A percentile compares a stretch with the other conserved stretches of the same genome.
phyloP scores from a whole-genome alignment of 108 stramenopile species.

The Nitzschia putrida region DNA sequence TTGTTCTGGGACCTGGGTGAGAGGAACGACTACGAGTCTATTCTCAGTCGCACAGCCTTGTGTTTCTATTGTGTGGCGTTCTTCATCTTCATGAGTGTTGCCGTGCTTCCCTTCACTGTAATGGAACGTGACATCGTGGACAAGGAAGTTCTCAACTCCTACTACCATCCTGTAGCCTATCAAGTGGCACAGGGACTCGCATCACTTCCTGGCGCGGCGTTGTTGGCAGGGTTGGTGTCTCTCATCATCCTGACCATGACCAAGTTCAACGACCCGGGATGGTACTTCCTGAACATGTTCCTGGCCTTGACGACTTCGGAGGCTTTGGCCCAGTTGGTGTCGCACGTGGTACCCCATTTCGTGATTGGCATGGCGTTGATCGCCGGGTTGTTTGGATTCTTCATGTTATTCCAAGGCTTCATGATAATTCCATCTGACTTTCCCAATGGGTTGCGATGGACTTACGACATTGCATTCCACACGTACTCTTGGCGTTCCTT shows the following conservation, averaged over 20 bases:
- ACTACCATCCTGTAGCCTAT: slow-evolving; percentile 56
- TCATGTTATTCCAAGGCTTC: slow-evolving; percentile 62
- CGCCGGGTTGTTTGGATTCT: slow-evolving; percentile 60
- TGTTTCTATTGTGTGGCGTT: slow-evolving; percentile 68
- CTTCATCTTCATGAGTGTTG: slow-evolving; percentile 69
- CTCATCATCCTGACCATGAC: slow-evolving; percentile 52
- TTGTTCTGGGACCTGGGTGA: slow-evolving; percentile 55
- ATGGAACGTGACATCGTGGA: slow-evolving; percentile 62
- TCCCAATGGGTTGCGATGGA: slow-evolving; percentile 56
- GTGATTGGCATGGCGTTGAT: slow-evolving; percentile 61
- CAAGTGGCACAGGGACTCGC: slow-evolving; percentile 48
- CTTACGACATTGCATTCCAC: slow-evolving; percentile 52
- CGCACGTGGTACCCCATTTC: slow-evolving; percentile 60
- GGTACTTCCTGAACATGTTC: slow-evolving; percentile 58
- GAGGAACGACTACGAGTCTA: slow-evolving; percentile 24
- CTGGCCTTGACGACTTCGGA: slow-evolving; percentile 53
- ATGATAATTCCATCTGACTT: slow-evolving; percentile 63
- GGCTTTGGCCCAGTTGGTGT: slow-evolving; percentile 56
- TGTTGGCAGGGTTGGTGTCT: slow-evolving; percentile 49
- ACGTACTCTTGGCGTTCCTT: slow-evolving; percentile 64
- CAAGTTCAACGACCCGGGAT: slow-evolving; percentile 44
- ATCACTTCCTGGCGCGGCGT: slow-evolving; percentile 43
- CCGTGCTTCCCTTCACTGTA: slow-evolving; percentile 61
- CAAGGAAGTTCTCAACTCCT: slow-evolving; percentile 63
- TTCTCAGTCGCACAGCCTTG: slow-evolving; percentile 45